Base-by-base conservation (phyloP, 148 eudicot genomes). In the Camellia japonica region DNA sequence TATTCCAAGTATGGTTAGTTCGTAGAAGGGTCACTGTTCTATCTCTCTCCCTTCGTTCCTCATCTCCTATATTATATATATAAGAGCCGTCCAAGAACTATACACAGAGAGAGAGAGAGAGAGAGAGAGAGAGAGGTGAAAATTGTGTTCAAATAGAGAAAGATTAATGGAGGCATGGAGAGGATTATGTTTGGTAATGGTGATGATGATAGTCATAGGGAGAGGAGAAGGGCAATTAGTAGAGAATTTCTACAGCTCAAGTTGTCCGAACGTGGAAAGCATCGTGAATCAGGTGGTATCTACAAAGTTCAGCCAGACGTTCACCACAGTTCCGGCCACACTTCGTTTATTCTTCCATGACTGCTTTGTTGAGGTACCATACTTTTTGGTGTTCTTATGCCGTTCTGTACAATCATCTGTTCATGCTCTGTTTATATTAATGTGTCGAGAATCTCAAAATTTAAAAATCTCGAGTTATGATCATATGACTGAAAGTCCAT, bases 291-390 rank as follows among this genome's bases (percentile, higher is more conserved):
- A 85, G 56, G 88, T 83, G 1, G 95, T 93, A 20, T 16, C 41
- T 16, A 77, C 71, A 11, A 93, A 92, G 74, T 74, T 80, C 4
- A 81, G 52, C 52, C 88, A 90, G 83, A 89, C 97, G n/a, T 81
- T 80, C 30, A 74, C 85, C 13, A 89, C 95, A 4, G 84, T 91
- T 80, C 95, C 89, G 20, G 94, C 93, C 78, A 93, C 95, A 0
- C 89, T 93, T 30, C 93, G 95, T 3, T 85, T 93, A 56, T 91
- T 89, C 76, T 88, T 93, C 79, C 97, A 92, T 71, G 95, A 93
- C 73, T 92, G 97, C 78, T 83, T 93, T 76, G 89, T 93, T n/a
- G 88, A 86, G 92, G 95, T 91, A 70, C 5, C 54, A 16, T 15
- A 14, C 16, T 41, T 41, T 49, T 2, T 49, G 52, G 52, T 49